These are phyloP conservation scores for Nigrograna mackinnonii DNA, from an alignment of 2,329 filamentous ascomycete genomes.

Conservation along the genomic window DNA sequence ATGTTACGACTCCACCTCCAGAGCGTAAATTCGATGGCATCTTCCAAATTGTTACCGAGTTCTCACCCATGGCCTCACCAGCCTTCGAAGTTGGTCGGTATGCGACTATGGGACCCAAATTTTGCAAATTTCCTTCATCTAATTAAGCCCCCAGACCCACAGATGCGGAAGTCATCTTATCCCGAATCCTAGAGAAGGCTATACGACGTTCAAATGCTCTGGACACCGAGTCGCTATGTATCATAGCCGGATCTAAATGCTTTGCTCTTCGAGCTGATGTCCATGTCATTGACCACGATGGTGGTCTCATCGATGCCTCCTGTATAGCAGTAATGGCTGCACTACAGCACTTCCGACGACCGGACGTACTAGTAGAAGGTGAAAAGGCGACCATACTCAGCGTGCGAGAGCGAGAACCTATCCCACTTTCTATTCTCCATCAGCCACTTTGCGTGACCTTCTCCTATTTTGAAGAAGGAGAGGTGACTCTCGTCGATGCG, in stretches of 20 bases:
- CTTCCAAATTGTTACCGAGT: constrained; percentile 89
- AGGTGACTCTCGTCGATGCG: constrained; percentile 73
- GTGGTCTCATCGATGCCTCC: constrained; percentile 82
- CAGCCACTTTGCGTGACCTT: constrained; percentile 91
- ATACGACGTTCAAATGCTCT: constrained; percentile 89
- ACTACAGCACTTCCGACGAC: constrained; percentile 86
- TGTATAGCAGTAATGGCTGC: constrained; percentile 88
- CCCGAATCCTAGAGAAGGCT: constrained; percentile 89
- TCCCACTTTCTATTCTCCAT: constrained; percentile 88
- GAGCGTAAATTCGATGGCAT: constrained; percentile 95
- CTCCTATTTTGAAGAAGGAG: constrained; percentile 77
- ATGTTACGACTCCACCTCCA: constrained; percentile 81
- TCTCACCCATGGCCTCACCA: constrained; percentile 89
- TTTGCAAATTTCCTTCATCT: constrained; percentile 12
- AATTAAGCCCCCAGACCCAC: constrained; percentile 61
- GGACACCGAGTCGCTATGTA: constrained; percentile 93
- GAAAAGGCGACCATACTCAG: constrained; percentile 85
- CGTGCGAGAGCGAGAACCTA: constrained; percentile 82
- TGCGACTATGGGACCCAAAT: constrained; percentile 16
- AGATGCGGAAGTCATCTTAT: constrained; percentile 82
- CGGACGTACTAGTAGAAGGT: constrained; percentile 84
- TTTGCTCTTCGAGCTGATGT: constrained; percentile 91
- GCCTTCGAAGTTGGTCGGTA: constrained; percentile 83
- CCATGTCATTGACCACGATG: constrained; percentile 89
- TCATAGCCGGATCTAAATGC: constrained; percentile 86